A percentile compares a stretch with the other conserved stretches of the same genome.
These are phyloP conservation scores for Phalaenopsis aphrodite DNA, from an alignment of 106 monocot species.

Conservation along the genomic window DNA sequence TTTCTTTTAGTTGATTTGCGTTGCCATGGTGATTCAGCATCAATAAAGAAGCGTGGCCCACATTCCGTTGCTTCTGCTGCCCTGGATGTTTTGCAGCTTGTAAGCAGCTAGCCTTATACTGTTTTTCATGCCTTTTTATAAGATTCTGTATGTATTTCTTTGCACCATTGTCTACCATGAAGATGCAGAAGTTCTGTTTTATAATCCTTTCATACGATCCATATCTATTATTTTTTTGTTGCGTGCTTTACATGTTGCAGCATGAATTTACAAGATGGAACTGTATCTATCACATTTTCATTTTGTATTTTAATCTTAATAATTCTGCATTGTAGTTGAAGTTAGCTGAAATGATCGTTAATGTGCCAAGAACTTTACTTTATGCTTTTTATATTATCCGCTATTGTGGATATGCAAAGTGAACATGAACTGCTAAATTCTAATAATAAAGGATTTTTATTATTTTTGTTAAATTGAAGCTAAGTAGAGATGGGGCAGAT, in stretches of 20 bases:
- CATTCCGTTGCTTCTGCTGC: slow-evolving; percentile 91
- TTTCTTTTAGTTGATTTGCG: slow-evolving; percentile 96
- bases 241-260: background rate
- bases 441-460: background rate
- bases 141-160: background rate
- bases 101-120: slow-evolving; percentile 18
- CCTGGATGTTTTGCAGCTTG: slow-evolving; percentile 87
- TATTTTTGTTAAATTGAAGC: background rate
- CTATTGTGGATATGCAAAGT: background rate
- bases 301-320: background rate
- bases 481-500: background rate
- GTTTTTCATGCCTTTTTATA: background rate
- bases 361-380: background rate
- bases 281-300: background rate
- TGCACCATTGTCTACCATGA: background rate
- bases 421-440: background rate
- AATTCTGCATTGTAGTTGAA: background rate
- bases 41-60: slow-evolving; percentile 56
- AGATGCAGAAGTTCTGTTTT: background rate
- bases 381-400: background rate
- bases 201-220: background rate
- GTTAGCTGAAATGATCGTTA: background rate
- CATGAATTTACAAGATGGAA: background rate
- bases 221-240: background rate
- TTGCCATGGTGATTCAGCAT: slow-evolving; percentile 92